These are phyloP conservation scores for Hericium alpestre DNA, from an alignment of 768 basidiomycete genomes.

Conservation along the genomic window DNA sequence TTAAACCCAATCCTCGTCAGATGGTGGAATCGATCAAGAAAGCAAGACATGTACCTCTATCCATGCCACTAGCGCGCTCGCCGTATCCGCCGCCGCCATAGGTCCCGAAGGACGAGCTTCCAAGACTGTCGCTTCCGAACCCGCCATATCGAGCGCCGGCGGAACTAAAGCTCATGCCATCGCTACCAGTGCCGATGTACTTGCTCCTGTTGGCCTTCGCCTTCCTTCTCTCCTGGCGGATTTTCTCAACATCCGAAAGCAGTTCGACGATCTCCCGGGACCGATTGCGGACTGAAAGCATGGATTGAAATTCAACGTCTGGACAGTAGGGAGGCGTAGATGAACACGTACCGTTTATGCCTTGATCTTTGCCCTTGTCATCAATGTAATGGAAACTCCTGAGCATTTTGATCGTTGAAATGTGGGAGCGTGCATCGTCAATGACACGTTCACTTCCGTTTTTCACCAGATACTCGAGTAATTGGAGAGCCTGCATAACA, in stretches of 20 bases:
- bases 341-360: conserved; percentile 73
- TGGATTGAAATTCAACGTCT: no score
- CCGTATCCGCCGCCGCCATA: conserved; percentile 27
- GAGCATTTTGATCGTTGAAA: conserved; percentile 95
- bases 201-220: conserved; percentile 87
- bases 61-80: conserved; percentile 29
- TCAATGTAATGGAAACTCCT: conserved; percentile 97
- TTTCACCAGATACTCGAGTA: conserved; percentile 92
- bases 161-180: conserved; percentile 55
- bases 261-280: conserved; percentile 89
- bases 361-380: conserved; percentile 97
- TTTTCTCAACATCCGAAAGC: conserved; percentile 82
- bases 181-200: conserved; percentile 81
- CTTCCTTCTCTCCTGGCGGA: conserved; percentile 81
- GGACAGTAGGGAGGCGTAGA: background rate
- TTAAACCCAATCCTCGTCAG: background rate
- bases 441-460: conserved; percentile 96
- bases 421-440: conserved; percentile 90
- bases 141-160: conserved; percentile 56
- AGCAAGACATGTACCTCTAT: conserved; percentile 18
- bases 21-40: background rate
- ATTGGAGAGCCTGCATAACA: conserved; percentile 62
- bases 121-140: conserved; percentile 49
- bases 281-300: conserved; percentile 80
- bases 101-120: conserved; percentile 12